A percentile compares a stretch with the other conserved stretches of the same genome.
Conservation (phyloP, 495 filamentous ascomycete species). For the Hyphodiscus hymeniophilus region DNA sequence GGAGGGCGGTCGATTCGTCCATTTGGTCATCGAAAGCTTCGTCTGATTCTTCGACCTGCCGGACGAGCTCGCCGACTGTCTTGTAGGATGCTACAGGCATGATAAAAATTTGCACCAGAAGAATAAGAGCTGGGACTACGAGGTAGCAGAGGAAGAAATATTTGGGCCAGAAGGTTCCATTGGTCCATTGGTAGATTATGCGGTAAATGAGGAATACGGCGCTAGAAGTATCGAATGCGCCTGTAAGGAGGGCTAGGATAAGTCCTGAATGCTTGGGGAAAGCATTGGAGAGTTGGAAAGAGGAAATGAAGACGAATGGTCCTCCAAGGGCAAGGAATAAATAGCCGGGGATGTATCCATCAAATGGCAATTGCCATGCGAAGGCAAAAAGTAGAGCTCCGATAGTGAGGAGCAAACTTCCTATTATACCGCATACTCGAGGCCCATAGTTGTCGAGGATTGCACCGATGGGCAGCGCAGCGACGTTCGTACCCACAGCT, state of each 20-base stretch:
- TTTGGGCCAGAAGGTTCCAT: slow-evolving; percentile 51
- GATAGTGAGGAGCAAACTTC: slow-evolving; percentile 56
- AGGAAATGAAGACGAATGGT: slow-evolving; percentile 84
- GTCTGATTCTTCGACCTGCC: slow-evolving; percentile 48
- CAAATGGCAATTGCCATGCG: slow-evolving; percentile 51
- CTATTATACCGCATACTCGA: slow-evolving; percentile 65
- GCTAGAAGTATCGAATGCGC: slow-evolving; percentile 83
- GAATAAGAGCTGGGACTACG: slow-evolving; percentile 61
- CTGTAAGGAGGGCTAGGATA: slow-evolving; percentile 77
- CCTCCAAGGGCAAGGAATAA: slow-evolving; percentile 77
- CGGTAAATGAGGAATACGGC: slow-evolving; percentile 86
- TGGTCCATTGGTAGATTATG: slow-evolving; percentile 57
- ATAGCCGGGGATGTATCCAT: slow-evolving; percentile 73
- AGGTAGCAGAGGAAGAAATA: slow-evolving; percentile 76
- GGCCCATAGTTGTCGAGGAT: slow-evolving; percentile 81
- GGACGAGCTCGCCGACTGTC: slow-evolving; percentile 75
- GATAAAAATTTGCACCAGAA: slow-evolving; percentile 58
- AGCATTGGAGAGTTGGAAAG: slow-evolving; percentile 88
- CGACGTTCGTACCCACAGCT: slow-evolving; percentile 75
- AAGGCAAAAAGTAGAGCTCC: slow-evolving; percentile 67
- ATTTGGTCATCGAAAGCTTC: slow-evolving; percentile 49
- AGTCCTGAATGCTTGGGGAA: slow-evolving; percentile 81
- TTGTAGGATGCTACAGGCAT: slow-evolving; percentile 83
- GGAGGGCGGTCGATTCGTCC: slow-evolving; percentile 47
- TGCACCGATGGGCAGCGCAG: slow-evolving; percentile 75